Evolutionary conservation across 148 eudicot genomes (phyloP).

Genomic region (Rhododendron kiyosumense): DNA sequence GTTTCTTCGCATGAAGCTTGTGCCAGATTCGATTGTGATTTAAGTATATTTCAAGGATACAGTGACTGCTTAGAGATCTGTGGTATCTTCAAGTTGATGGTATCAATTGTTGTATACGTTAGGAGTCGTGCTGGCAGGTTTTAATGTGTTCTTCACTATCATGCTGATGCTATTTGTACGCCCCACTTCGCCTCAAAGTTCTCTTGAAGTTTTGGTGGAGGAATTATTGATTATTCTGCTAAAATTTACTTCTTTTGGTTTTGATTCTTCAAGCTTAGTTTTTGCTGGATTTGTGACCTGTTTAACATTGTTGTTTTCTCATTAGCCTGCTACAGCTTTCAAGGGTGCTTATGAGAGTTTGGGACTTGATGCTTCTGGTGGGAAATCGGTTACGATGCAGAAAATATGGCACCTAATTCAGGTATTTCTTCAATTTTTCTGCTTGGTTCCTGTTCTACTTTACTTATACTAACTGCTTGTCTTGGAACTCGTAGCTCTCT

Average conservation of each 20-base stretch:
- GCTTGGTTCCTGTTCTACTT: not conserved
- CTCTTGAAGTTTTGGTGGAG: not conserved
- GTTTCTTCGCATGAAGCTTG: not conserved
- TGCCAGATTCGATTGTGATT: not conserved
- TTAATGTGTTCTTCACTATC: not conserved
- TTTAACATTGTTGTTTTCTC: not conserved
- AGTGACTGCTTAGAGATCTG: not conserved
- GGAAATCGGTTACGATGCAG: constrained; percentile 81
- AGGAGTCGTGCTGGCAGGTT: constrained; percentile 1
- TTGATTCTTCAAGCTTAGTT: not conserved
- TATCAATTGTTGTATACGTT: constrained; percentile 2
- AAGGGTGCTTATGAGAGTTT: constrained; percentile 75
- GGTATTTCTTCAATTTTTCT: constrained; percentile 33
- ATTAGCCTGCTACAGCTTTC: constrained; percentile 83
- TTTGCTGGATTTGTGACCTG: not conserved
- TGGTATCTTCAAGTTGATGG: not conserved
- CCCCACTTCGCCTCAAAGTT: not conserved
- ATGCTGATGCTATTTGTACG: not conserved
- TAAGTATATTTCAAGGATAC: not conserved
- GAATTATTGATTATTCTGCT: not conserved
- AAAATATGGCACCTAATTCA: constrained; percentile 91
- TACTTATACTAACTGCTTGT: constrained; percentile 3
- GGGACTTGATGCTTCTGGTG: constrained; percentile 58
- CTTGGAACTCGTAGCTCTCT: not conserved
- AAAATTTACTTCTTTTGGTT: not conserved